Percentiles rank a stretch among this genome's conserved stretches.
These are phyloP conservation scores for Talaromyces sp. DNA, from an alignment of 2,329 filamentous ascomycete genomes.

Conservation along the genomic window DNA sequence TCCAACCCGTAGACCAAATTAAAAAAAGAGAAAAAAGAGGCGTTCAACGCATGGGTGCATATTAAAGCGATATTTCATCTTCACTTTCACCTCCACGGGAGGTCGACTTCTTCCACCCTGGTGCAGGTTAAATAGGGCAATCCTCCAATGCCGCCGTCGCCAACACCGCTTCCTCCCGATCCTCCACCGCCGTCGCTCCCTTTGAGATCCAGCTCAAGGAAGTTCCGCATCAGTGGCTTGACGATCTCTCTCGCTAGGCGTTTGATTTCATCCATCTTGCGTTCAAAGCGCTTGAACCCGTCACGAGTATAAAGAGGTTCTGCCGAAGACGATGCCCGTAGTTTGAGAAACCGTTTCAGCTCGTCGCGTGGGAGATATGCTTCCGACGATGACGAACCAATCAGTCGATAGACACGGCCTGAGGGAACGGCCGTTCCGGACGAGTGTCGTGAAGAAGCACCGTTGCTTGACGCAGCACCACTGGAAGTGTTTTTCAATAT, in stretches of 20 bases:
- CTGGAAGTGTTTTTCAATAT: constrained; percentile 35
- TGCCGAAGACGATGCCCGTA: constrained; percentile 59
- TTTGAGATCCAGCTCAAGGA: constrained; percentile 72
- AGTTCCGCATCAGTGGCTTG: constrained; percentile 78
- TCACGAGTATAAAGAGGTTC: constrained; percentile 70
- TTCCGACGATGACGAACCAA: constrained; percentile 60
- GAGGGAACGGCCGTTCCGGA: constrained; percentile 26
- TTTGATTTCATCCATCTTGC: constrained; percentile 84
- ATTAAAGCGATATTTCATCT: background rate
- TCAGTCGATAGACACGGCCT: constrained; percentile 71
- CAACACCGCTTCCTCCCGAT: constrained; percentile 13
- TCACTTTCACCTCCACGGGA: constrained; percentile 53
- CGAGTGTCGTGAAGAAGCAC: constrained; percentile 3
- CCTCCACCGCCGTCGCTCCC: constrained; percentile 19
- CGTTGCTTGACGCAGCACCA: constrained; percentile 8
- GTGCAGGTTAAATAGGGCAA: constrained; percentile 64
- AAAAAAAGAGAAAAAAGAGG: background rate
- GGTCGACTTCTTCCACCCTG: constrained; percentile 57
- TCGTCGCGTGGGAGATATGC: constrained; percentile 79
- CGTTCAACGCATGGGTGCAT: constrained; percentile 5
- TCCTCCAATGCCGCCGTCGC: constrained; percentile 41
- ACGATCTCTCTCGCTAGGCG: constrained; percentile 76
- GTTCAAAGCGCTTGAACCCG: constrained; percentile 80
- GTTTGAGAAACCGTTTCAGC: constrained; percentile 82
- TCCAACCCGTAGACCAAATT: background rate